These are phyloP conservation scores for Cladosporium sp. DNA, from an alignment of 2,329 filamentous ascomycete species.

Conservation along the genomic window DNA sequence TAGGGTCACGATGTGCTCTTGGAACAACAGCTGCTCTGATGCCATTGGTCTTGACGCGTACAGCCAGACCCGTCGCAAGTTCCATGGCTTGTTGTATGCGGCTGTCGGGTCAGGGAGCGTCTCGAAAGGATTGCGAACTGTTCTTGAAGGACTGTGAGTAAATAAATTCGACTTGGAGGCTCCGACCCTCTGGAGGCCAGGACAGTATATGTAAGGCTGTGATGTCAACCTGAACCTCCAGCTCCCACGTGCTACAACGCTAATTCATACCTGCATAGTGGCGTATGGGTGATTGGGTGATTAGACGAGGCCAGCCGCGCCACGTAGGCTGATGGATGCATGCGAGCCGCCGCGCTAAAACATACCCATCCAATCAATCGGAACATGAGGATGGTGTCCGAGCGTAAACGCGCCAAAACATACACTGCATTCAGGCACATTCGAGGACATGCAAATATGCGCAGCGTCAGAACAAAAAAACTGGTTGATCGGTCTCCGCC, in stretches of 20 bases:
- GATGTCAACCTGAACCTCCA: background rate
- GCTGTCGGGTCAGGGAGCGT: background rate
- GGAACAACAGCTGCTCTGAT: background rate
- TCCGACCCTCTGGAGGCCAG: background rate
- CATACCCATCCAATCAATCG: background rate
- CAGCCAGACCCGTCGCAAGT: background rate
- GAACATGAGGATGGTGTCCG: background rate
- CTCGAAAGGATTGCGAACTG: background rate
- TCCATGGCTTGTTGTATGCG: background rate
- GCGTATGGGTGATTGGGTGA: background rate
- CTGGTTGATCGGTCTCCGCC: background rate
- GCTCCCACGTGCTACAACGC: background rate
- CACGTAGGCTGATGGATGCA: background rate
- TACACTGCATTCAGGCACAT: background rate
- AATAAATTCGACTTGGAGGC: background rate
- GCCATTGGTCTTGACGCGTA: background rate
- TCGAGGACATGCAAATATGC: background rate
- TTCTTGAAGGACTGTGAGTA: background rate
- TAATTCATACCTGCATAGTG: slow-evolving; percentile 3
- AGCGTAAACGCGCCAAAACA: background rate
- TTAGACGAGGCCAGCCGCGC: background rate
- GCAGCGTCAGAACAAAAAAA: background rate
- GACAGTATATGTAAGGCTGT: background rate
- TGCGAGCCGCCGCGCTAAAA: background rate
- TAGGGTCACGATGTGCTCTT: background rate